Conservation (phyloP, 148 eudicot genomes). For the Rhododendron ferrugineum region DNA sequence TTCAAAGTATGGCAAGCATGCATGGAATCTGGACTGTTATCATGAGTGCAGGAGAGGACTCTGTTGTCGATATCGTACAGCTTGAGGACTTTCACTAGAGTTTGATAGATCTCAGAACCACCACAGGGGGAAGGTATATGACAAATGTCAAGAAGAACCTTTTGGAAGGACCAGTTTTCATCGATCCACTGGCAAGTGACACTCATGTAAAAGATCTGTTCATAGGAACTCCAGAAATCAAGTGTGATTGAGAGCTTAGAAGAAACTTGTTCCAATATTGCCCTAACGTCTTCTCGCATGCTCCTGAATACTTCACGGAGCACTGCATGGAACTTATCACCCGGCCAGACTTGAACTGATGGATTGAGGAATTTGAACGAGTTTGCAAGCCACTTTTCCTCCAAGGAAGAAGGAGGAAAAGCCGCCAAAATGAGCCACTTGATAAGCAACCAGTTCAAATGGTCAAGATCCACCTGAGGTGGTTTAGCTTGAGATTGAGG, state of each 20-base stretch:
- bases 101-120: constrained; percentile 53
- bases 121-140: constrained; percentile 70
- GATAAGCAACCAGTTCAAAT: constrained; percentile 76
- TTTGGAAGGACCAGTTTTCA: constrained; percentile 72
- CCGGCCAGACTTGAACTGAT: constrained; percentile 59
- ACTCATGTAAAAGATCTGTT: constrained; percentile 69
- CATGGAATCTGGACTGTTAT: constrained; percentile 63
- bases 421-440: constrained; percentile 73
- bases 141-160: constrained; percentile 70
- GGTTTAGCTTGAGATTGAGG: constrained; percentile 46
- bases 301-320: constrained; percentile 56
- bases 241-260: constrained; percentile 73
- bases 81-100: constrained; percentile 51
- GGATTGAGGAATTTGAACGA: constrained; percentile 70
- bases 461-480: constrained; percentile 59
- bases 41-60: constrained; percentile 78
- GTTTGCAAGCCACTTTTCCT: constrained; percentile 61
- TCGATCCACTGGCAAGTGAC: constrained; percentile 81
- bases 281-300: constrained; percentile 61
- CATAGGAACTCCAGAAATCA: constrained; percentile 80
- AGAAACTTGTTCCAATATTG: constrained; percentile 52
- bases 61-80: constrained; percentile 51
- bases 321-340: constrained; percentile 52
- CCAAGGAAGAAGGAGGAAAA: constrained; percentile 58
- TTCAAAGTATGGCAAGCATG: constrained; percentile 69